These are phyloP conservation scores for Tylopilus sp. DNA, from an alignment of 1,284 basidiomycete species.

Conservation along the genomic window DNA sequence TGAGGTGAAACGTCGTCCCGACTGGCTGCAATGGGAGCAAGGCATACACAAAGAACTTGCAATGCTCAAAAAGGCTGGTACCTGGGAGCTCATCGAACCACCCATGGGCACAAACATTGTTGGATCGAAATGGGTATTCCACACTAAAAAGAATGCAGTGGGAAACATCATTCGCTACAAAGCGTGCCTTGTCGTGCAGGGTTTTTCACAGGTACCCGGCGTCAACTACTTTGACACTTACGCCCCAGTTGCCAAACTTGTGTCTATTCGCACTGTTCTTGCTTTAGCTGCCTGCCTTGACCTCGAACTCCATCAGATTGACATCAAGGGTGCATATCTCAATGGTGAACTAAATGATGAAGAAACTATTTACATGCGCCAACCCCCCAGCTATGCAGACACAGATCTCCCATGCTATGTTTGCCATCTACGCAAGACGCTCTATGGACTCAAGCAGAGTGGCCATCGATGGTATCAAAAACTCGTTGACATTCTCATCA, in stretches of 20 bases:
- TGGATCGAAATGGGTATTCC: constrained; percentile 36
- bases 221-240: constrained; percentile 40
- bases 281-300: constrained; percentile 3
- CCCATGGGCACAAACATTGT: constrained; percentile 10
- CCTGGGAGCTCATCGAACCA: constrained; percentile 9
- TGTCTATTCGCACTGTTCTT: constrained; percentile 27
- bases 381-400: not conserved
- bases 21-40: not conserved
- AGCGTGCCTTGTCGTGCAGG: constrained; percentile 39
- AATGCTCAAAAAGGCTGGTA: constrained; percentile 1
- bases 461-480: not conserved
- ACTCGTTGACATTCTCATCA: not conserved
- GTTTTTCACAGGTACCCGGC: constrained; percentile 36
- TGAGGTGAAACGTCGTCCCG: not conserved
- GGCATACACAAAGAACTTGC: not conserved
- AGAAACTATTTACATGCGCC: too few relatives aligned
- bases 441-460: not conserved
- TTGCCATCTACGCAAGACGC: not conserved
- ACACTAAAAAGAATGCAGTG: constrained; percentile 28
- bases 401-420: not conserved
- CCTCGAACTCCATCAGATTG: not conserved
- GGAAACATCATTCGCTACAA: constrained; percentile 34
- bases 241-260: constrained; percentile 30
- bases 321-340: constrained; percentile 6
- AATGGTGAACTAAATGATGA: not conserved